These are phyloP conservation scores for Cyclotella sp. DNA, from an alignment of 108 stramenopile genomes.

Conservation along the genomic window DNA sequence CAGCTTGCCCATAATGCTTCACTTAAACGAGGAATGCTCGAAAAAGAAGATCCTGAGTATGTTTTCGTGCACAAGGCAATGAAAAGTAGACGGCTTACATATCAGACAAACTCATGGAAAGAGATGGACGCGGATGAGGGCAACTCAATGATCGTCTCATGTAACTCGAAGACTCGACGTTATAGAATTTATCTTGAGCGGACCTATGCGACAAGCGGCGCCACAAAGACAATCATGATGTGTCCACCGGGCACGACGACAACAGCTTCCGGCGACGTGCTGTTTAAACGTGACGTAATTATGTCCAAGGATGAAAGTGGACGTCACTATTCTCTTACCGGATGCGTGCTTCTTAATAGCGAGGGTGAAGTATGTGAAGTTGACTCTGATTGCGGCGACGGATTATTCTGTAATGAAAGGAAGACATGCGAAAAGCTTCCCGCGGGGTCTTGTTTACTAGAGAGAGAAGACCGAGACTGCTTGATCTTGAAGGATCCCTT, in stretches of 20 bases:
- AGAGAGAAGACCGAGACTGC: background rate
- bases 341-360: background rate
- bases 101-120: constrained; percentile 1
- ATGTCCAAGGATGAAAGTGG: background rate
- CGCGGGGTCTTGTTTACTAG: background rate
- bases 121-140: background rate
- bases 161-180: background rate
- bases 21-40: no score
- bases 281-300: background rate
- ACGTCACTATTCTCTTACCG: background rate
- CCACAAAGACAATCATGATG: background rate
- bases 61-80: no score
- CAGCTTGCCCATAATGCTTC: background rate
- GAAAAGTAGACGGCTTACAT: background rate
- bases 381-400: background rate
- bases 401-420: constrained; percentile 5
- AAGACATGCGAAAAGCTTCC: background rate
- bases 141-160: background rate
- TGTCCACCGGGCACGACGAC: background rate
- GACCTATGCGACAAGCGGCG: background rate
- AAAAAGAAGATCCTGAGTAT: no score
- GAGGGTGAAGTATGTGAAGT: background rate
- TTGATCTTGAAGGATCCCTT: background rate
- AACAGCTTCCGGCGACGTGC: background rate
- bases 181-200: background rate